Conservation (phyloP, 2,329 filamentous ascomycete species). For the Exophiala phaeomuriformis region DNA sequence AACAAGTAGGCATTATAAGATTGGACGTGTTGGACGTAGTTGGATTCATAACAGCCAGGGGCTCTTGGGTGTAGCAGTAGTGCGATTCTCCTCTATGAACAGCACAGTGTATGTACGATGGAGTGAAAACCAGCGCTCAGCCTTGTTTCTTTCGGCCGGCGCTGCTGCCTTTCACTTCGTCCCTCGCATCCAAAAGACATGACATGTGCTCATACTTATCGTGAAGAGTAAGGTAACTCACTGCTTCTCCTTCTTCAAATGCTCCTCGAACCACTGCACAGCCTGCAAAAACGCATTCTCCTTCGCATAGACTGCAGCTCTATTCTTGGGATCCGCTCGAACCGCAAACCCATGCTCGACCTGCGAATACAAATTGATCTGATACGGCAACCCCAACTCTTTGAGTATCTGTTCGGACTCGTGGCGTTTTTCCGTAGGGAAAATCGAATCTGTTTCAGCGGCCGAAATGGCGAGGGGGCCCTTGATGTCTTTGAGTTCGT, state of each 20-base stretch:
- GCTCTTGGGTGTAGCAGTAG: too few relatives aligned
- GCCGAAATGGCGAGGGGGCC: conserved; percentile 62
- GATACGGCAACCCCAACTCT: conserved; percentile 55
- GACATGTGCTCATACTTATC: background rate
- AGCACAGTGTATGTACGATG: too few relatives aligned
- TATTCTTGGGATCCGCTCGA: conserved; percentile 54
- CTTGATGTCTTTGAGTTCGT: conserved; percentile 59
- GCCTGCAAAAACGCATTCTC: conserved; percentile 76
- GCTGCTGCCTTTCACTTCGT: too few relatives aligned
- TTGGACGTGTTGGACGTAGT: too few relatives aligned
- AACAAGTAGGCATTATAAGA: too few relatives aligned
- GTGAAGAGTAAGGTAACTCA: background rate
- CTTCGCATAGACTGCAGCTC: conserved; percentile 60
- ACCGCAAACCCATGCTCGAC: conserved; percentile 70
- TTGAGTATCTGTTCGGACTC: conserved; percentile 57
- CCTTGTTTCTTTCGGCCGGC: too few relatives aligned
- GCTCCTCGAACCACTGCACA: conserved; percentile 66
- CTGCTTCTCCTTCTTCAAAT: conserved; percentile 29
- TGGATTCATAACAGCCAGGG: too few relatives aligned
- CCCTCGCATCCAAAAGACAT: background rate
- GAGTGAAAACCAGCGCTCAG: too few relatives aligned
- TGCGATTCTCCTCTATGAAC: too few relatives aligned
- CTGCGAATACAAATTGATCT: conserved; percentile 68
- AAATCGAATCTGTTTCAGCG: conserved; percentile 58
- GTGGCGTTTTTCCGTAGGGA: conserved; percentile 57